Conservation (phyloP, 2,329 filamentous ascomycete species). For the Penicillium sp. region DNA sequence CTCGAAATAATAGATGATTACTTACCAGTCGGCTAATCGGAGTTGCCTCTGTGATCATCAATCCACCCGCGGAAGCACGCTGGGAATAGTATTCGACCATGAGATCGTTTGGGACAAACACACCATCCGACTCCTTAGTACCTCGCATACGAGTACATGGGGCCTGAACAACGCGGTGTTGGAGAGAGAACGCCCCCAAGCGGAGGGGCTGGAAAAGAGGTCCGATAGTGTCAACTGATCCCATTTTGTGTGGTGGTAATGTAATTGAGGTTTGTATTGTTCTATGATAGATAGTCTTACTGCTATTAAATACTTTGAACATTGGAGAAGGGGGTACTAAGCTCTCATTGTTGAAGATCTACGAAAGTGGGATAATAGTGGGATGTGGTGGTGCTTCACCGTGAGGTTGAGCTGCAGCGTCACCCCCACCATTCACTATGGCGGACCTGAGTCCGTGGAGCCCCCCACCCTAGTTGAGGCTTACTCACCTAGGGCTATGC, state of each 20-base stretch:
- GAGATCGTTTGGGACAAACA: constrained; percentile 31
- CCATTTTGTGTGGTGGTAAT: constrained; percentile 16
- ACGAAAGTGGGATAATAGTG: constrained; percentile 15
- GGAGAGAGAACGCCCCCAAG: constrained; percentile 24
- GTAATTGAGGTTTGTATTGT: background rate
- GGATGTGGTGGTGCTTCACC: background rate
- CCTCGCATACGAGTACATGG: constrained; percentile 31
- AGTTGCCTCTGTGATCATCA: constrained; percentile 37
- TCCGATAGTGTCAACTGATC: constrained; percentile 23
- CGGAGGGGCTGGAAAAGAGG: constrained; percentile 39
- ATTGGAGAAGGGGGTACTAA: background rate
- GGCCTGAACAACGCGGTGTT: constrained; percentile 29
- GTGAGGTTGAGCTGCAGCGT: background rate
- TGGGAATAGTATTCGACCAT: constrained; percentile 35
- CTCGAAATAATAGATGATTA: background rate
- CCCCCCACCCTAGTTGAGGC: background rate
- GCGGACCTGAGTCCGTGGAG: background rate
- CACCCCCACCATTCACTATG: constrained; percentile 8
- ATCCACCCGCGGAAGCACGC: constrained; percentile 33
- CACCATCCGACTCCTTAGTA: constrained; percentile 28
- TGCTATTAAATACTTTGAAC: background rate
- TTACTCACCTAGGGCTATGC: background rate
- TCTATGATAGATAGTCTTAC: background rate
- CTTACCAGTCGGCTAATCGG: constrained; percentile 30
- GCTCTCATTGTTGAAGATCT: background rate